Base-by-base conservation (phyloP, 2,329 filamentous ascomycete species). In the Diaporthe vexans region DNA sequence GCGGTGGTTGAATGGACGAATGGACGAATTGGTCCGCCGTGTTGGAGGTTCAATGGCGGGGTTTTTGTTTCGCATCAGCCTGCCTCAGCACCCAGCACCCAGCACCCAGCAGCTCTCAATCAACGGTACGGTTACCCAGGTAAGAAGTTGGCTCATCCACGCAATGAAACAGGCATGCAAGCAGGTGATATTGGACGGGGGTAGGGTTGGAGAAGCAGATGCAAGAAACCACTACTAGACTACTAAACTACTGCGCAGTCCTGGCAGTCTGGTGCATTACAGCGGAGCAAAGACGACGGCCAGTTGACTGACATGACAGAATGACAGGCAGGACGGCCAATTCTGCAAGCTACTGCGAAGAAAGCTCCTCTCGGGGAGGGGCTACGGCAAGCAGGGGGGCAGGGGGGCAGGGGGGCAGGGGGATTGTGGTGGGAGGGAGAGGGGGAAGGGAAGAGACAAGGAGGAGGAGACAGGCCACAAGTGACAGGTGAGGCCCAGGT, bases 21-120 rank as follows among this genome's bases (percentile, higher is more conserved):
- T 51, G 58, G 59, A 63, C 51, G 46, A 24, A 61, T 40, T 40
- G 51, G 33, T 37, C 24, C 46, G 54, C 29, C 29, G 35, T 52
- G 63, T 40, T 40, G 46, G 48, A 54, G 40, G 54, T 72, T 54
- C 40, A 67, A 78, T 80, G 79, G 80, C 79, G 80, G 80, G 80
- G 80, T 73, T 81, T 78, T 79, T 79, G 80, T 80, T 80, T 80
- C 78, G 80, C 78, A 79, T 80, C 77, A 61, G 74, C 71, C 61
- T 58, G 48, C 63, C 43, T 52, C 63, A 67, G 40, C 40, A 43
- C 40, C 40, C 15, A 43, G 40, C 40, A 17, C 11, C 40, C 15
- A 37, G 37, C 37, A 37, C 1, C 35, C 35, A 37, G 43, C 43
- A 51, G 17, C 46, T 3, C 11, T 51, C 63, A 26, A 40, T 68